Evolutionary conservation across 2,329 filamentous ascomycete genomes (phyloP).

Genomic region (Xylariaceae sp.): DNA sequence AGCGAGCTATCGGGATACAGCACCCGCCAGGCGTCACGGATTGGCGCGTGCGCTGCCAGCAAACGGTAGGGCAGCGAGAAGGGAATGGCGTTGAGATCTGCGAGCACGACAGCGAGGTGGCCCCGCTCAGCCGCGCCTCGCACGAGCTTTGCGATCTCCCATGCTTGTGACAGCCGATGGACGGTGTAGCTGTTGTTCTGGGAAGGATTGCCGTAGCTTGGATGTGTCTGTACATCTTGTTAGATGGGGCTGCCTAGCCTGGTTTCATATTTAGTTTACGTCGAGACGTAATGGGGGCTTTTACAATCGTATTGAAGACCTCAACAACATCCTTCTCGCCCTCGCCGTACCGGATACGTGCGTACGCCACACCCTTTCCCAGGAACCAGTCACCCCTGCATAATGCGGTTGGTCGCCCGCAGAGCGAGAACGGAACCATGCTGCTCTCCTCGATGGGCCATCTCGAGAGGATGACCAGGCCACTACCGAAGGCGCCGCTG

Average conservation of each 20-base stretch:
- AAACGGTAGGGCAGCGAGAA: conserved; percentile 82
- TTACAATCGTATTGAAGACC: conserved; percentile 88
- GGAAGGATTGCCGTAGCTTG: conserved; percentile 81
- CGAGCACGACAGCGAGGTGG: conserved; percentile 82
- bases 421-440: conserved; percentile 84
- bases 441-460: conserved; percentile 92
- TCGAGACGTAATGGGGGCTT: neutral
- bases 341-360: conserved; percentile 74
- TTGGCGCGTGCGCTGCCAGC: conserved; percentile 77
- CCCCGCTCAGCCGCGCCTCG: conserved; percentile 79
- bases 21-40: conserved; percentile 83
- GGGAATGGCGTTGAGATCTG: conserved; percentile 98
- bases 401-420: conserved; percentile 91
- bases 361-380: conserved; percentile 89
- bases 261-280: neutral
- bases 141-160: conserved; percentile 92
- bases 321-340: conserved; percentile 72
- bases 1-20: conserved; percentile 84
- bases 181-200: conserved; percentile 81
- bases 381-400: conserved; percentile 96
- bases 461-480: conserved; percentile 84
- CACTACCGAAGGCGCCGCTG: conserved; percentile 86
- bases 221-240: conserved; percentile 62
- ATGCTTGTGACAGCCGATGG: conserved; percentile 90
- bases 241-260: conserved; percentile 1